Conservation (phyloP, 805 yeast genomes). For the Saturnispora saitoi region DNA sequence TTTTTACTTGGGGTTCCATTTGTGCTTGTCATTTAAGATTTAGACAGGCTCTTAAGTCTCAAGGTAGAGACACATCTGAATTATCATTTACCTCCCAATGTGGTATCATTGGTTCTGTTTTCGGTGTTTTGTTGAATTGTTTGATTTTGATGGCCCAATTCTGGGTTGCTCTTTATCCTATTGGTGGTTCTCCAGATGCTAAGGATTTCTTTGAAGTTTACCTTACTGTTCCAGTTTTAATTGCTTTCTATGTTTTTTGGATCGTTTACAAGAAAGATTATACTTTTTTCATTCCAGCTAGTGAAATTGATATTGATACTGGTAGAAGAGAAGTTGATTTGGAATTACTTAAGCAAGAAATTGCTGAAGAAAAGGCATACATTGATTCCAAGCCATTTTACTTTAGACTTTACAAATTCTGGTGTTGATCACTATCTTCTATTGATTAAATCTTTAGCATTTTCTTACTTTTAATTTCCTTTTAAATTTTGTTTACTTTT, state of each 20-base stretch:
- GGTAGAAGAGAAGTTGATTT: constrained; percentile 55
- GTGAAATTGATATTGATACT: constrained; percentile 47
- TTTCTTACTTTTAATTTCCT: neutral
- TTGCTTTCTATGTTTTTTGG: constrained; percentile 35
- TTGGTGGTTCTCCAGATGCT: constrained; percentile 43
- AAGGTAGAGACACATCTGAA: constrained; percentile 60
- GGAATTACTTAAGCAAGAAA: constrained; percentile 44
- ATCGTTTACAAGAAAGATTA: constrained; percentile 35
- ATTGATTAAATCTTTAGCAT: neutral
- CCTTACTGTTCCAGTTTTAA: constrained; percentile 52
- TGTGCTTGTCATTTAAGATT: constrained; percentile 59
- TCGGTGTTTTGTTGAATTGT: constrained; percentile 48
- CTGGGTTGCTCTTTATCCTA: constrained; percentile 72
- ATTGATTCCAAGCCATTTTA: constrained; percentile 37
- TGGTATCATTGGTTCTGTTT: constrained; percentile 58
- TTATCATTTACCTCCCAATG: constrained; percentile 54
- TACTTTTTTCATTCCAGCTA: constrained; percentile 35
- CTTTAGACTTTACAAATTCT: constrained; percentile 42
- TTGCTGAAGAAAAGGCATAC: constrained; percentile 45
- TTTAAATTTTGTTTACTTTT: neutral
- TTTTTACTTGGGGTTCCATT: constrained; percentile 71
- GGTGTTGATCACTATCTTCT: constrained; percentile 36
- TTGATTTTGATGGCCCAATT: constrained; percentile 65
- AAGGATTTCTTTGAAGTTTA: constrained; percentile 51
- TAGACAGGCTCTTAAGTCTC: constrained; percentile 53